phyloP scores from a whole-genome alignment of 768 basidiomycete genomes.

The Suillus lakei region DNA sequence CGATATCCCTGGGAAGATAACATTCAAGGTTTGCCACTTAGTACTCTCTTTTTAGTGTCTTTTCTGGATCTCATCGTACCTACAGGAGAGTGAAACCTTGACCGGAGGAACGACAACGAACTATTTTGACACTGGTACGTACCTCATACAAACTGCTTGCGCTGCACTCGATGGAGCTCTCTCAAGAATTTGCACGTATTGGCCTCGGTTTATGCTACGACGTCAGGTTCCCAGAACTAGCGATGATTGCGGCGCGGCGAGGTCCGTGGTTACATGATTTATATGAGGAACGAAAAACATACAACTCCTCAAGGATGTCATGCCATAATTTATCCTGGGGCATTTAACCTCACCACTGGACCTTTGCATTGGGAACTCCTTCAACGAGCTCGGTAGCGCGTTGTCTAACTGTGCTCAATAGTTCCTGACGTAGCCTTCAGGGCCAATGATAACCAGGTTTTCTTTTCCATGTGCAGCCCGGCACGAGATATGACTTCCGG shows the following conservation, averaged over 20 bases:
- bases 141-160: neutral
- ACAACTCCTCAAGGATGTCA: slow-evolving; percentile 66
- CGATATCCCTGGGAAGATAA: slow-evolving; percentile 92
- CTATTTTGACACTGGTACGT: slow-evolving; percentile 85
- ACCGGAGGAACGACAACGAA: slow-evolving; percentile 76
- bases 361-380: slow-evolving; percentile 96
- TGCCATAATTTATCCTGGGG: slow-evolving; percentile 88
- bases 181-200: slow-evolving; percentile 90
- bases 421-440: slow-evolving; percentile 43
- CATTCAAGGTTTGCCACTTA: slow-evolving; percentile 66
- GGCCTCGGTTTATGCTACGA: slow-evolving; percentile 98
- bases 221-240: slow-evolving; percentile 91
- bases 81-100: slow-evolving; percentile 85
- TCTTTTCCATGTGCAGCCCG: slow-evolving; percentile 93
- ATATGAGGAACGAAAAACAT: neutral
- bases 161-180: neutral
- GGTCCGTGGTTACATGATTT: slow-evolving; percentile 47
- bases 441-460: slow-evolving; percentile 97
- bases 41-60: neutral
- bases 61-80: slow-evolving; percentile 11
- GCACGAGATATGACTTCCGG: slow-evolving; percentile 81
- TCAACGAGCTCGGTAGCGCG: slow-evolving; percentile 73
- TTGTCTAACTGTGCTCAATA: neutral
- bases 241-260: slow-evolving; percentile 87
- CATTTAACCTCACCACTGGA: slow-evolving; percentile 96